These are phyloP conservation scores for Penicillium brevicompactum DNA, from an alignment of 2,329 filamentous ascomycete species.

Conservation along the genomic window DNA sequence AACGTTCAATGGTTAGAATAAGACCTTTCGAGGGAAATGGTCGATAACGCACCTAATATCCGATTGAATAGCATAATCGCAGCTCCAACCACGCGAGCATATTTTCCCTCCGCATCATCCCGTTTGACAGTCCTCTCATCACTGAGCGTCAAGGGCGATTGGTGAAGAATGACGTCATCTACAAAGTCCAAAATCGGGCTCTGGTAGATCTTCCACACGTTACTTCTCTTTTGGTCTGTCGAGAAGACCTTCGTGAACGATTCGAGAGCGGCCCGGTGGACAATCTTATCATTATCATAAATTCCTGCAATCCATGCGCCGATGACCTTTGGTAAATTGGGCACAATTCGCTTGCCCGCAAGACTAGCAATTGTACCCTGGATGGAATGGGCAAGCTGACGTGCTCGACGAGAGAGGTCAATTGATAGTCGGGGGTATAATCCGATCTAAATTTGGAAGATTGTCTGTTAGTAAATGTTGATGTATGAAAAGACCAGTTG, in stretches of 20 bases:
- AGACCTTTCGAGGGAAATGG: not conserved
- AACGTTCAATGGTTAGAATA: conserved; percentile 7
- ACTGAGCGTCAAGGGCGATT: conserved; percentile 79
- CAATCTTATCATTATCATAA: conserved; percentile 80
- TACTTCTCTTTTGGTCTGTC: conserved; percentile 74
- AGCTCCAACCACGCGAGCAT: conserved; percentile 72
- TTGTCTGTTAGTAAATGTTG: conserved; percentile 10
- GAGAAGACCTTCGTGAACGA: conserved; percentile 75
- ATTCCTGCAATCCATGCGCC: conserved; percentile 89
- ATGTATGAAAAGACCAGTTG: conserved; percentile 6
- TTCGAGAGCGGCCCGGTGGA: conserved; percentile 74
- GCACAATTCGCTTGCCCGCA: conserved; percentile 79
- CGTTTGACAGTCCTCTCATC: conserved; percentile 81
- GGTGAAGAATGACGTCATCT: conserved; percentile 71
- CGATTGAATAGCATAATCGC: conserved; percentile 58
- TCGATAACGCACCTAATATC: conserved; percentile 47
- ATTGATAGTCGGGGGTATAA: conserved; percentile 88
- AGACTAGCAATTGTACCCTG: conserved; percentile 64
- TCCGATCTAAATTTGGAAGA: conserved; percentile 63
- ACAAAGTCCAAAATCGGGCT: conserved; percentile 79
- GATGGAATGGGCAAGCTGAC: conserved; percentile 78
- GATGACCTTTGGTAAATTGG: conserved; percentile 73
- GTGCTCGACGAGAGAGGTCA: conserved; percentile 83
- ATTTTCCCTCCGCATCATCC: conserved; percentile 86
- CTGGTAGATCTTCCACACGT: conserved; percentile 82